phyloP scores from a whole-genome alignment of 352 stramenopile species.

The Globisporangium spiculum region DNA sequence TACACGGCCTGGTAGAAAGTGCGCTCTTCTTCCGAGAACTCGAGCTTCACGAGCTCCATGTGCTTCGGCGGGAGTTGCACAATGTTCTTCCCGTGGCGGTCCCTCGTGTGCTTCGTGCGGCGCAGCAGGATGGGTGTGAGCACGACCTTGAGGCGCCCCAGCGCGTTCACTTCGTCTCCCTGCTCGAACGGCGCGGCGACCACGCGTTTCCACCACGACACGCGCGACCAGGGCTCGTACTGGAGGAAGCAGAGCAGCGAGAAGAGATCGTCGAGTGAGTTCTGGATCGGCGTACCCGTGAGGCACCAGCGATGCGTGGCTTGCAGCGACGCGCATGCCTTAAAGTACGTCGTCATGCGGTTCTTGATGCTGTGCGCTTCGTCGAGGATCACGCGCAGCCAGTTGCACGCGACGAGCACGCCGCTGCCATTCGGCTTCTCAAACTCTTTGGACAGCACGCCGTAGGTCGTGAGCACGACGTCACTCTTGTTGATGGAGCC shows the following conservation, averaged over 20 bases:
- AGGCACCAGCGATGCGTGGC: conserved; percentile 84
- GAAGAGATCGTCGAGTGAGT: conserved; percentile 86
- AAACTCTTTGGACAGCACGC: conserved; percentile 70
- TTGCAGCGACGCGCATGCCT: conserved; percentile 46
- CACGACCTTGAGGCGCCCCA: conserved; percentile 64
- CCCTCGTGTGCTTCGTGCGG: conserved; percentile 79
- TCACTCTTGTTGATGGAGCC: conserved; percentile 40
- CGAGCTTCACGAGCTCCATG: conserved; percentile 60
- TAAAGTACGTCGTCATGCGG: conserved; percentile 68
- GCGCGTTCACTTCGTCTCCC: conserved; percentile 50
- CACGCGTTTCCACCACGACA: conserved; percentile 82
- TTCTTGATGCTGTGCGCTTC: conserved; percentile 93
- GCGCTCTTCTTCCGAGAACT: conserved; percentile 74
- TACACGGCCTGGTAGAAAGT: conserved; percentile 88
- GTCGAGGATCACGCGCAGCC: conserved; percentile 89
- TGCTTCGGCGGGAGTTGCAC: conserved; percentile 73
- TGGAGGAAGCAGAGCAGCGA: conserved; percentile 81
- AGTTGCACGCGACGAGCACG: conserved; percentile 39
- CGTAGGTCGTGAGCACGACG: conserved; percentile 84
- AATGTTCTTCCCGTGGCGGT: conserved; percentile 57
- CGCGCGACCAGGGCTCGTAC: conserved; percentile 83
- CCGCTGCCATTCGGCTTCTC: conserved; percentile 34
- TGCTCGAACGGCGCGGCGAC: conserved; percentile 78
- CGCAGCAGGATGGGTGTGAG: conserved; percentile 78
- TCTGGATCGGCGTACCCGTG: conserved; percentile 90